These are phyloP conservation scores for Zasmidium citrigriseum DNA, from an alignment of 2,329 filamentous ascomycete species.

Conservation along the genomic window DNA sequence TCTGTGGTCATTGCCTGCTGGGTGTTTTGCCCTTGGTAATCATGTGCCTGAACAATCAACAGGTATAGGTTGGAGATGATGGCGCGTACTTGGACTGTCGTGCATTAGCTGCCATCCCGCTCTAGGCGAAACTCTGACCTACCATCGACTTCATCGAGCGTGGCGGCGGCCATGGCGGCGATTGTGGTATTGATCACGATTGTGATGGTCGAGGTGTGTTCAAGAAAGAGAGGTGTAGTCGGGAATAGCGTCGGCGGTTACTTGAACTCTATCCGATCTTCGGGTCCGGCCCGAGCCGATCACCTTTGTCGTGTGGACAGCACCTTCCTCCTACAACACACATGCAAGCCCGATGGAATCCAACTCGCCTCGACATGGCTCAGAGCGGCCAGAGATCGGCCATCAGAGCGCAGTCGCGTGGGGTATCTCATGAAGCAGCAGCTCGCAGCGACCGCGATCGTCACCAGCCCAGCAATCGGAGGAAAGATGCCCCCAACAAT, in stretches of 20 bases:
- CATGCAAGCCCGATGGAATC: not conserved
- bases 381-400: not conserved
- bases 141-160: slow-evolving; percentile 36
- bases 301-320: not conserved
- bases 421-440: not conserved
- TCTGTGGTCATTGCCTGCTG: slow-evolving; percentile 60
- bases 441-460: not conserved
- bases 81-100: slow-evolving; percentile 56
- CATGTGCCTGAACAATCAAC: slow-evolving; percentile 59
- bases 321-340: not conserved
- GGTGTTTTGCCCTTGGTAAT: slow-evolving; percentile 59
- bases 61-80: slow-evolving; percentile 65
- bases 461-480: not conserved
- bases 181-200: not conserved
- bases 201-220: not conserved
- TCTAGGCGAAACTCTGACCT: slow-evolving; percentile 2
- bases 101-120: slow-evolving; percentile 12
- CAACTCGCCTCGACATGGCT: not conserved
- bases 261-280: not conserved
- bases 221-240: not conserved
- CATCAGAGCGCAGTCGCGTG: not conserved
- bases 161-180: slow-evolving; percentile 29
- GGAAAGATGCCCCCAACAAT: slow-evolving; percentile 52
- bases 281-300: not conserved
- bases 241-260: not conserved